These are phyloP conservation scores for Leccinum variicolor DNA, from an alignment of 768 basidiomycete genomes.

Conservation along the genomic window DNA sequence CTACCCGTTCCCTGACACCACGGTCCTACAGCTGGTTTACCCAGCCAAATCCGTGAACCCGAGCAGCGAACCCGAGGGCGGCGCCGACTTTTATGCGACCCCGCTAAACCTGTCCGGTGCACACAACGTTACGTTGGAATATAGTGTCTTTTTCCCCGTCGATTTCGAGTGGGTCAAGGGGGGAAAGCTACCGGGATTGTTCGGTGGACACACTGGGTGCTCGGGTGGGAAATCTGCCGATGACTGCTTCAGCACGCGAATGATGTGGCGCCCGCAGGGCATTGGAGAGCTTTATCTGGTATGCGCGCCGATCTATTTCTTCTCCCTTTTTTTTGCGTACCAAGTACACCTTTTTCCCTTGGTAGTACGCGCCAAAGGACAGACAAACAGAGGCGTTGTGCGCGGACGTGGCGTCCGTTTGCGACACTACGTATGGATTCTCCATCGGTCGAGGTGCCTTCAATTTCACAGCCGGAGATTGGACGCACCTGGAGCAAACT, in stretches of 20 bases:
- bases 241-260: slow-evolving; percentile 76
- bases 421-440: slow-evolving; percentile 64
- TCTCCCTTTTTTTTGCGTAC: neutral
- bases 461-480: slow-evolving; percentile 54
- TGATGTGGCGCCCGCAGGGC: slow-evolving; percentile 78
- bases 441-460: slow-evolving; percentile 76
- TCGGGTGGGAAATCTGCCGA: slow-evolving; percentile 72
- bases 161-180: slow-evolving; percentile 77
- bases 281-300: slow-evolving; percentile 76
- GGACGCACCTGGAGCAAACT: slow-evolving; percentile 72
- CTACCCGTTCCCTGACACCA: slow-evolving; percentile 26
- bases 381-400: slow-evolving; percentile 63
- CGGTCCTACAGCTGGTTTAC: slow-evolving; percentile 62
- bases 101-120: slow-evolving; percentile 47
- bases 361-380: slow-evolving; percentile 72
- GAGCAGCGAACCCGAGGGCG: slow-evolving; percentile 57
- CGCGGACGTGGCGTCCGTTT: slow-evolving; percentile 54
- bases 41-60: slow-evolving; percentile 72
- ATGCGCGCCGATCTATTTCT: slow-evolving; percentile 19
- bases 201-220: slow-evolving; percentile 63
- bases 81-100: slow-evolving; percentile 64
- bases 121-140: slow-evolving; percentile 53
- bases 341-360: neutral
- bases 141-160: slow-evolving; percentile 73
- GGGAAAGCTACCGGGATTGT: slow-evolving; percentile 84